These are phyloP conservation scores for Eucalyptus pauciflora DNA, from an alignment of 345 rosid species.

Conservation along the genomic window DNA sequence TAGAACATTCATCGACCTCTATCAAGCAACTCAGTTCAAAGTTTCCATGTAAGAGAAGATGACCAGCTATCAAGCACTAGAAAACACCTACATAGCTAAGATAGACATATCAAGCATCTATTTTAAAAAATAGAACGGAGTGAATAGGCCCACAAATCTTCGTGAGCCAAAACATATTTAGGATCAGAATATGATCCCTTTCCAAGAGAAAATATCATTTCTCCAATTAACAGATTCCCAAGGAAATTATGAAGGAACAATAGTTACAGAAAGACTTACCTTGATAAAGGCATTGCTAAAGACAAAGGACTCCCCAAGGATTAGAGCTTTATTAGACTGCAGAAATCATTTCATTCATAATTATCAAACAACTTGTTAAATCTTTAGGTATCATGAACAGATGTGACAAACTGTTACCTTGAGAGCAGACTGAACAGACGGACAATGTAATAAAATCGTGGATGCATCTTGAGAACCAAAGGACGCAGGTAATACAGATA, in stretches of 20 bases:
- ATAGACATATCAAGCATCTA: background rate
- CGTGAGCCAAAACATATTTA: background rate
- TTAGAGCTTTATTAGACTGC: slow-evolving; percentile 65
- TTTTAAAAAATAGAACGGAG: background rate
- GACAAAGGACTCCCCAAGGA: slow-evolving; percentile 61
- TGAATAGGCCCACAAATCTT: background rate
- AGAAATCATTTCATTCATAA: slow-evolving; percentile 1
- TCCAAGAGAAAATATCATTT: background rate
- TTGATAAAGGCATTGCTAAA: slow-evolving; percentile 74
- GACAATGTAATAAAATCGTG: slow-evolving; percentile 62
- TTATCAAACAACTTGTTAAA: background rate
- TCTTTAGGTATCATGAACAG: background rate
- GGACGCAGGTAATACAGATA: slow-evolving; percentile 65
- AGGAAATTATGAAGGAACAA: background rate
- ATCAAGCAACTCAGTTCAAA: background rate
- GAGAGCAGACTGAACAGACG: slow-evolving; percentile 56
- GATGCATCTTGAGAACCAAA: slow-evolving; percentile 71
- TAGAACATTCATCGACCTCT: background rate
- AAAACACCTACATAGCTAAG: background rate
- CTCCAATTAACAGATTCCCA: background rate
- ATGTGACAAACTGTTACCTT: slow-evolving; percentile 39
- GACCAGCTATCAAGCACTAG: background rate
- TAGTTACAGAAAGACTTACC: slow-evolving; percentile 21
- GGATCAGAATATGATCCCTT: background rate
- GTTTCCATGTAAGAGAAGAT: background rate